Conservation (phyloP, 2,329 filamentous ascomycete species). For the Claviceps sp. region DNA sequence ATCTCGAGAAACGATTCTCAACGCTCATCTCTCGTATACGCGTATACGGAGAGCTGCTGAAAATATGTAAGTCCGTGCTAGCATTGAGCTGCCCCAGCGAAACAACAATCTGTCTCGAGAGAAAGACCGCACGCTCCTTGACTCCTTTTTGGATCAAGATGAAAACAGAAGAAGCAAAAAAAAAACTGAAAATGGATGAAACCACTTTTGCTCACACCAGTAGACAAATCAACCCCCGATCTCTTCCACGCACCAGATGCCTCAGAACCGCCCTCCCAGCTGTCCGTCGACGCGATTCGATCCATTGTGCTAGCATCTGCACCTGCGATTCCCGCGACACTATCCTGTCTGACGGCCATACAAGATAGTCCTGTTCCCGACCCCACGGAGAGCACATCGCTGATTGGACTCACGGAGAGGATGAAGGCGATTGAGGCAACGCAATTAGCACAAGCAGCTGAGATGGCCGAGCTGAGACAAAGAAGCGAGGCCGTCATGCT, state of each 20-base stretch:
- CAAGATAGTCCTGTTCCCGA: slow-evolving; percentile 44
- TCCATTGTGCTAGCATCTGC: slow-evolving; percentile 44
- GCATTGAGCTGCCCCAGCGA: too few species aligned
- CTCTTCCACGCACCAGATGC: slow-evolving; percentile 37
- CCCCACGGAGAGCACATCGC: slow-evolving; percentile 36
- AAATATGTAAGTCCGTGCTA: slow-evolving; percentile 36
- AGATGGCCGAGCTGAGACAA: slow-evolving; percentile 49
- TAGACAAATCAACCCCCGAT: slow-evolving; percentile 40
- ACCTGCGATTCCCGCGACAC: slow-evolving; percentile 39
- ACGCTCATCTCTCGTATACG: slow-evolving; percentile 35
- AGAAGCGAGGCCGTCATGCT: slow-evolving; percentile 50
- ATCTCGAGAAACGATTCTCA: slow-evolving; percentile 41
- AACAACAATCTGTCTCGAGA: too few species aligned
- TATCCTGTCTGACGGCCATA: slow-evolving; percentile 44
- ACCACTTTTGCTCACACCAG: background rate
- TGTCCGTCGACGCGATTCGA: slow-evolving; percentile 36
- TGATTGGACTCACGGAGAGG: slow-evolving; percentile 45
- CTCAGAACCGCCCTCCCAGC: slow-evolving; percentile 35
- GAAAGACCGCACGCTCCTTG: background rate
- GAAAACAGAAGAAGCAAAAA: background rate
- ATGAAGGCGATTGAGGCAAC: slow-evolving; percentile 47
- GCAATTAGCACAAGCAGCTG: slow-evolving; percentile 47
- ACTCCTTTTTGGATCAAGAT: background rate
- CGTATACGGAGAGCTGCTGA: slow-evolving; percentile 45
- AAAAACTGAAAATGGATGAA: background rate